Conservation (phyloP, 1,284 basidiomycete genomes). For the Afroboletus lepidellus region DNA sequence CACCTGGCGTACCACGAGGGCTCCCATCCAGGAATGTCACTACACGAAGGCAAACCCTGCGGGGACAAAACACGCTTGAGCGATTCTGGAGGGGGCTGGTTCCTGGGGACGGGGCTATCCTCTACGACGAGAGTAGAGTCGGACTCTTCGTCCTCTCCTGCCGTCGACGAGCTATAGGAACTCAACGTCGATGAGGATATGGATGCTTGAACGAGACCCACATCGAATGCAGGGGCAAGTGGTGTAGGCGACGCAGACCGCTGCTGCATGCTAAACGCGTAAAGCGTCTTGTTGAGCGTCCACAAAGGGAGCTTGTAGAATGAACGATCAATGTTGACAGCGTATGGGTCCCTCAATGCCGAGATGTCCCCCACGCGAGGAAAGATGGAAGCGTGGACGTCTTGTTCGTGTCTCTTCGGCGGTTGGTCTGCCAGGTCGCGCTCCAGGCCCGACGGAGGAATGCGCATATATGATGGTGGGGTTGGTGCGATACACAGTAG, state of each 20-base stretch:
- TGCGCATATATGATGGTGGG: slow-evolving; percentile 21
- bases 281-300: slow-evolving; percentile 65
- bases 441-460: slow-evolving; percentile 30
- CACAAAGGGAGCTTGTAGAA: slow-evolving; percentile 57
- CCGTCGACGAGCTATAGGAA: slow-evolving; percentile 18
- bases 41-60: slow-evolving; percentile 9
- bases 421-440: slow-evolving; percentile 21
- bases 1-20: slow-evolving; percentile 32
- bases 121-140: slow-evolving; percentile 28
- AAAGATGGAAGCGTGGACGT: slow-evolving; percentile 44
- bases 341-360: slow-evolving; percentile 54
- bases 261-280: slow-evolving; percentile 53
- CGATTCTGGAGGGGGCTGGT: neutral
- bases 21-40: slow-evolving; percentile 21
- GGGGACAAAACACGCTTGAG: neutral
- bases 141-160: slow-evolving; percentile 21
- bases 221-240: neutral
- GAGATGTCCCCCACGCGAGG: slow-evolving; percentile 64
- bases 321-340: slow-evolving; percentile 53
- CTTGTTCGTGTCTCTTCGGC: slow-evolving; percentile 14
- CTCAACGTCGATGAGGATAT: slow-evolving; percentile 25
- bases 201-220: slow-evolving; percentile 10
- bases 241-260: slow-evolving; percentile 3
- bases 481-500: neutral
- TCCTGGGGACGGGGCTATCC: slow-evolving; percentile 5